Percentiles rank a stretch among this genome's conserved stretches.
These are phyloP conservation scores for Rutstroemia sp. DNA, from an alignment of 2,329 filamentous ascomycete species.

Conservation along the genomic window DNA sequence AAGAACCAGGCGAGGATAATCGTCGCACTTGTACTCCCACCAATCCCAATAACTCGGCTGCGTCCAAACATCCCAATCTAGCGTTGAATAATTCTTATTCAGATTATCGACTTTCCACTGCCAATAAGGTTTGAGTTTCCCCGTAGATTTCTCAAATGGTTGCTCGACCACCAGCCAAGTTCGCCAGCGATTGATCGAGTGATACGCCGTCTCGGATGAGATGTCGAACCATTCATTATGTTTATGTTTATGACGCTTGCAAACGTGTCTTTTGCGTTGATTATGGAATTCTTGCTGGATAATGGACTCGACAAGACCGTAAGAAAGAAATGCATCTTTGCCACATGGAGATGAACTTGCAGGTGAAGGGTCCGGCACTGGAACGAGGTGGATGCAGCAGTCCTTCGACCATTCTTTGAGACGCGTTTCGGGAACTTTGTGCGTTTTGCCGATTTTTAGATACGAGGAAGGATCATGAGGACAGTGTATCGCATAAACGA, in stretches of 20 bases:
- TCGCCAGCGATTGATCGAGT: slow-evolving; percentile 12
- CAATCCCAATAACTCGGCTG: not conserved
- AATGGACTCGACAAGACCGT: slow-evolving; percentile 11
- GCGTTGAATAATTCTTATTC: not conserved
- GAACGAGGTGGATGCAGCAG: slow-evolving; percentile 2
- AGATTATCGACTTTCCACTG: slow-evolving; percentile 13
- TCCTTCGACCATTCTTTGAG: slow-evolving; percentile 6
- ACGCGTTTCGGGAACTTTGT: slow-evolving; percentile 1
- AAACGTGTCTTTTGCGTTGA: slow-evolving; percentile 8
- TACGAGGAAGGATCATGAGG: not conserved
- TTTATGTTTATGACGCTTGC: not conserved
- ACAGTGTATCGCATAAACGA: not conserved
- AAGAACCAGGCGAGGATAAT: too few relatives aligned
- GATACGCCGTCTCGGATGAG: slow-evolving; percentile 5
- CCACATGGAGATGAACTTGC: not conserved
- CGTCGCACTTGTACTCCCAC: not conserved
- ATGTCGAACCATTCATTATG: slow-evolving; percentile 17
- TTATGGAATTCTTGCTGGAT: slow-evolving; percentile 12
- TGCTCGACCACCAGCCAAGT: slow-evolving; percentile 11
- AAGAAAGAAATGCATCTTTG: slow-evolving; percentile 11
- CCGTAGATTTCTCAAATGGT: slow-evolving; percentile 8
- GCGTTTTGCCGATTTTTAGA: slow-evolving; percentile 13
- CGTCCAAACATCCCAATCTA: slow-evolving; percentile 15
- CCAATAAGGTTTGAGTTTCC: slow-evolving; percentile 14
- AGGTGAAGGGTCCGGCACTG: not conserved